Base-by-base conservation (phyloP, 1,284 basidiomycete genomes). In the Pholiota adiposa region DNA sequence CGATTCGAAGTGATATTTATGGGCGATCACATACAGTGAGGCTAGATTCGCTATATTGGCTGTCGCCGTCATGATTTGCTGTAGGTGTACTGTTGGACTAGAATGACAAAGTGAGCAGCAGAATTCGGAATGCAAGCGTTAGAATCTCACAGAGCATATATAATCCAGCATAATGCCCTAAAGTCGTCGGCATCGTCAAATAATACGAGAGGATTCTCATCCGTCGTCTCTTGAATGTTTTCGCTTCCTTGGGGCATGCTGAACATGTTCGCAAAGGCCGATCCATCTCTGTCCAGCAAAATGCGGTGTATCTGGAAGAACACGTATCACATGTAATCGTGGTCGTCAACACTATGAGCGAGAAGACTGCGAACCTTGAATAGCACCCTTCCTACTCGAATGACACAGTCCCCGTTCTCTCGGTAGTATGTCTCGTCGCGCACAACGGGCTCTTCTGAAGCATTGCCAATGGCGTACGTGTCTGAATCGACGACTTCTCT, bases 331-430 rank as follows among this genome's bases (percentile, higher is more conserved):
- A 31, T 31, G 11, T 4, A 31, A 31, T n/a, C 29, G 29, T 5
- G 29, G 29, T 11, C 11, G 11, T 31, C 11, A 11, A 31, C 29
- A 31, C 29, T 11, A 40, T n/a, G n/a, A 2, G 25, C n/a, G 21
- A 43, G 6, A 27, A 27, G 3, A 23, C 19, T 27, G 16, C 46
- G 27, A 29, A 14, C 61, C 44, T 62, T 62, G 41, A 62, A 62
- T 2, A 62, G 25, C 14, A 48, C 54, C 12, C 44, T 59, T 33
- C 55, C 53, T 6, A 59, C 61, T 7, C 54, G 53, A 18, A 62
- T 46, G n/a, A 56, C 40, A 23, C 43, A 49, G 34, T 59, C 56
- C 4, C 61, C 61, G 19, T 62, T 53, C n/a, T 59, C 57, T 6
- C 38, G 38, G 41, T 62, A 62, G 43, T 62, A 62, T 4, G 4